A percentile compares a stretch with the other conserved stretches of the same genome.
Conservation (phyloP, 2,329 filamentous ascomycete species). For the Mollisia scopiformis region DNA sequence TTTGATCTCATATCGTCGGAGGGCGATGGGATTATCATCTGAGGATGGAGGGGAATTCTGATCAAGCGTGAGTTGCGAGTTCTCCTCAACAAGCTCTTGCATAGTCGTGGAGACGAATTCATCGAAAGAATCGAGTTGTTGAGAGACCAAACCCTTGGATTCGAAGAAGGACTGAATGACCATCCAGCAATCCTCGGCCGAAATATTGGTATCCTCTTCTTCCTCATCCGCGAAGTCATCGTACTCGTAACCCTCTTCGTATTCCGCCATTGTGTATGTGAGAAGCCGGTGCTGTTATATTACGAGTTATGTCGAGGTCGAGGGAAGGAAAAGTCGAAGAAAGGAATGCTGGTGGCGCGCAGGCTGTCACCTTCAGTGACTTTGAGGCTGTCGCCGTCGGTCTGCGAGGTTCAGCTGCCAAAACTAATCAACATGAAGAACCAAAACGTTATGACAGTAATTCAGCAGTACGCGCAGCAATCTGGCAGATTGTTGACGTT, state of each 20-base stretch:
- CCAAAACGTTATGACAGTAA: not conserved
- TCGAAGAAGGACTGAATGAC: conserved; percentile 98
- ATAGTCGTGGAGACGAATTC: conserved; percentile 95
- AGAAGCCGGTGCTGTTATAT: not conserved
- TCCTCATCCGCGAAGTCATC: conserved; percentile 72
- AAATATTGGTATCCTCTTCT: conserved; percentile 74
- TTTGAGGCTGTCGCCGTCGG: not conserved
- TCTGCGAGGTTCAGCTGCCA: conserved; percentile 2
- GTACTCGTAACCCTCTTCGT: conserved; percentile 63
- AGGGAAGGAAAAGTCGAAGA: not conserved
- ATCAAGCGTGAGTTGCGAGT: conserved; percentile 89
- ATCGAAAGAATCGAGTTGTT: conserved; percentile 98
- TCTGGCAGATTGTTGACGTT: not conserved
- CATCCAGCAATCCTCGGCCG: conserved; percentile 96
- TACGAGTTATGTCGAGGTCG: not conserved
- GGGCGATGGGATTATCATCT: conserved; percentile 78
- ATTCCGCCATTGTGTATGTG: conserved; percentile 35
- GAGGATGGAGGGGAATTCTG: conserved; percentile 80
- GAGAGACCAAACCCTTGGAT: conserved; percentile 90
- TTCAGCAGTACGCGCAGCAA: not conserved
- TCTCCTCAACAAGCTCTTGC: conserved; percentile 92
- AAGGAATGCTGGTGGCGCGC: not conserved
- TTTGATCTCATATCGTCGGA: conserved; percentile 93
- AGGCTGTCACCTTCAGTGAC: conserved; percentile 11
- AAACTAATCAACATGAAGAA: not conserved